Evolutionary conservation across 805 yeast genomes (phyloP).

Genomic region (Hanseniaspora singularis): DNA sequence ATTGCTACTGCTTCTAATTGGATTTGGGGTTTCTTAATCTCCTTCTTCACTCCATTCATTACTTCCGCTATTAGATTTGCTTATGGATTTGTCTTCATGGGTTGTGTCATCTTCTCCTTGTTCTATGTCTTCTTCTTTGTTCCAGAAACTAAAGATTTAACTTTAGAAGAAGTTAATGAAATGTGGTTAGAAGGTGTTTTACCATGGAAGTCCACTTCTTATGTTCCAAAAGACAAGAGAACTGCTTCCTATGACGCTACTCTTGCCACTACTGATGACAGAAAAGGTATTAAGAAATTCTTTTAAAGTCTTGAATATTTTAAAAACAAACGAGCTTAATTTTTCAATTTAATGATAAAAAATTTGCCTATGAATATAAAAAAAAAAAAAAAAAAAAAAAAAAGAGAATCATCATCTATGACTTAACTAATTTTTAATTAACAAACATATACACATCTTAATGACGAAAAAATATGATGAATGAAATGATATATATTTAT

Average conservation of each 20-base stretch:
- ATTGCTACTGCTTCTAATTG: slow-evolving; percentile 52
- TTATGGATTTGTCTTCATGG: slow-evolving; percentile 56
- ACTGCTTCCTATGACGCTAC: slow-evolving; percentile 24
- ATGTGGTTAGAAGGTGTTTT: slow-evolving; percentile 36
- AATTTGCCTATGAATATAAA: too few relatives aligned
- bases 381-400: too few relatives aligned
- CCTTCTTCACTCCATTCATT: slow-evolving; percentile 69
- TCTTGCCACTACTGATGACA: slow-evolving; percentile 24
- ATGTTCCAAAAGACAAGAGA: slow-evolving; percentile 40
- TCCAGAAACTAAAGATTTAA: slow-evolving; percentile 69
- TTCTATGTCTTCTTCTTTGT: slow-evolving; percentile 63
- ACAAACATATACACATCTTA: too few relatives aligned
- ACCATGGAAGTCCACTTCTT: slow-evolving; percentile 39
- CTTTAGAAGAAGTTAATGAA: slow-evolving; percentile 73
- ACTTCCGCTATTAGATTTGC: slow-evolving; percentile 54
- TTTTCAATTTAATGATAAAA: too few relatives aligned
- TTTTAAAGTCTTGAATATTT: too few relatives aligned
- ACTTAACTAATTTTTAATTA: too few relatives aligned
- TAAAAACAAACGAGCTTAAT: too few relatives aligned
- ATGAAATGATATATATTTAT: too few relatives aligned
- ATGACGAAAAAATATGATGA: too few relatives aligned
- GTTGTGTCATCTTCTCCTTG: slow-evolving; percentile 46
- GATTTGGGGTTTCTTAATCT: slow-evolving; percentile 52
- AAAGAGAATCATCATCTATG: too few relatives aligned
- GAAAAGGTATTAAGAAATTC: slow-evolving; percentile 25